These are phyloP conservation scores for Cadophora gregata DNA, from an alignment of 2,329 filamentous ascomycete genomes.

Conservation along the genomic window DNA sequence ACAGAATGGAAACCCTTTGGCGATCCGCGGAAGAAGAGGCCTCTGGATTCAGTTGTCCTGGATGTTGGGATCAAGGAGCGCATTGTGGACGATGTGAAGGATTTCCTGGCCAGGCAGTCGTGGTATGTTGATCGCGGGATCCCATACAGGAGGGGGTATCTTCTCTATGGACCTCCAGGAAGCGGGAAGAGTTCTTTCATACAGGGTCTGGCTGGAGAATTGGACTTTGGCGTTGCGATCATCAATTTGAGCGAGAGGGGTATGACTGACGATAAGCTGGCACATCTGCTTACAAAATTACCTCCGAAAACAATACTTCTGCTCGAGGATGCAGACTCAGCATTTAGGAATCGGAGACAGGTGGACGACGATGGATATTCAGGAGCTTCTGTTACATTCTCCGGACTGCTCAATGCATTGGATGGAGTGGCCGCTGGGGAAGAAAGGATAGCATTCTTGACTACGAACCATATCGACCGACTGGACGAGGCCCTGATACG, in stretches of 20 bases:
- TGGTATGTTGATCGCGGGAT: conserved; percentile 83
- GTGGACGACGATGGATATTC: conserved; percentile 50
- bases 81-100: conserved; percentile 56
- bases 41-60: conserved; percentile 85
- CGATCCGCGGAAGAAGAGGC: conserved; percentile 82
- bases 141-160: conserved; percentile 77
- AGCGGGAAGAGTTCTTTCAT: conserved; percentile 93
- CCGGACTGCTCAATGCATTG: conserved; percentile 81
- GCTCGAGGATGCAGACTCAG: conserved; percentile 61
- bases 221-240: conserved; percentile 59
- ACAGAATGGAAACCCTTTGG: conserved; percentile 88
- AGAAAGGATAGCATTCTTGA: conserved; percentile 92
- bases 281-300: conserved; percentile 55
- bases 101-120: conserved; percentile 74
- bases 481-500: conserved; percentile 86
- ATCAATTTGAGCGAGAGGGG: conserved; percentile 55
- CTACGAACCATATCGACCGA: conserved; percentile 91
- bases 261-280: conserved; percentile 64
- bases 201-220: conserved; percentile 81
- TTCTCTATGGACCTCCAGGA: conserved; percentile 78
- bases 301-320: conserved; percentile 60
- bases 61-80: conserved; percentile 73
- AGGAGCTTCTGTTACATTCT: conserved; percentile 70
- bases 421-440: conserved; percentile 96
- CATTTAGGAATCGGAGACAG: conserved; percentile 62